Conservation (phyloP, 2,329 filamentous ascomycete genomes). For the Paecilomyces sp. region DNA sequence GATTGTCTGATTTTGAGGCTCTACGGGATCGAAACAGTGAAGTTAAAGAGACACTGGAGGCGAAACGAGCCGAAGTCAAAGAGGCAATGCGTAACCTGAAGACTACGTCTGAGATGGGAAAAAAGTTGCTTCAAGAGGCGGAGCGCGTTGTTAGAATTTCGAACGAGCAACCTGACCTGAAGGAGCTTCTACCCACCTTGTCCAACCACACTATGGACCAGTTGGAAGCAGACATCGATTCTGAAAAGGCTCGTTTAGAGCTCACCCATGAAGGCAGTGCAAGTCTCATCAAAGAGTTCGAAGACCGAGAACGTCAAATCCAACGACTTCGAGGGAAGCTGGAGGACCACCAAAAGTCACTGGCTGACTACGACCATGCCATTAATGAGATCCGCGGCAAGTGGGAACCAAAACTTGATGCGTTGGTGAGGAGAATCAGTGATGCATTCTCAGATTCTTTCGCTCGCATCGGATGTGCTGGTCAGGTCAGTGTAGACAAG, state of each 20-base stretch:
- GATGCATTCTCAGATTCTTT: constrained; percentile 91
- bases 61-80: constrained; percentile 27
- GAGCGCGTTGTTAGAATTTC: constrained; percentile 8
- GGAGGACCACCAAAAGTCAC: constrained; percentile 45
- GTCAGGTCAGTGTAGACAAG: constrained; percentile 82
- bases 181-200: constrained; percentile 37
- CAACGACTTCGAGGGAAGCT: constrained; percentile 55
- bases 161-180: constrained; percentile 15
- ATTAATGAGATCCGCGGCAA: constrained; percentile 60
- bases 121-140: constrained; percentile 11
- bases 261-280: constrained; percentile 73
- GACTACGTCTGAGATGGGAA: constrained; percentile 10
- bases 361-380: constrained; percentile 49
- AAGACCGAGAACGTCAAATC: constrained; percentile 65
- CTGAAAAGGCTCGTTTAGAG: constrained; percentile 67
- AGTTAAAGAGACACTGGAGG: constrained; percentile 42
- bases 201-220: constrained; percentile 52
- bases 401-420: constrained; percentile 82
- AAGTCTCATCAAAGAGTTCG: constrained; percentile 68
- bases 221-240: constrained; percentile 65
- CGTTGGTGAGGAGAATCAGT: constrained; percentile 72
- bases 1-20: constrained; percentile 66
- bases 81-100: constrained; percentile 10
- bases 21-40: constrained; percentile 60
- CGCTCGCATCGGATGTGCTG: constrained; percentile 85